These are phyloP conservation scores for Penicillium sclerotiorum DNA, from an alignment of 2,329 filamentous ascomycete genomes.

Conservation along the genomic window DNA sequence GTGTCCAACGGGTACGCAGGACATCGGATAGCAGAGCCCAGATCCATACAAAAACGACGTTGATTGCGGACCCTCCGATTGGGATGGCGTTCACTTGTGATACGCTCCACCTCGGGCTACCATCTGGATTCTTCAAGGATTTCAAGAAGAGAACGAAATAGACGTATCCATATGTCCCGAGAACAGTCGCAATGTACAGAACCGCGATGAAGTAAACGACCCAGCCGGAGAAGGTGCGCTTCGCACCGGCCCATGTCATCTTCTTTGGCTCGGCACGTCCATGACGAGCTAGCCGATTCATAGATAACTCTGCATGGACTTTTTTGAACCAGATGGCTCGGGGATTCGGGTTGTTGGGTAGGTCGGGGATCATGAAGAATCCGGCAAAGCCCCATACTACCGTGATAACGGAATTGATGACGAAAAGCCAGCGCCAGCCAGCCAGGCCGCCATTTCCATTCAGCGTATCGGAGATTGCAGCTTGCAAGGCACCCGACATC, in stretches of 20 bases:
- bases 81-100: constrained; percentile 54
- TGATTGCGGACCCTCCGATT: constrained; percentile 52
- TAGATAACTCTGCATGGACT: constrained; percentile 46
- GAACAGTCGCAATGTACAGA: constrained; percentile 50
- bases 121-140: constrained; percentile 38
- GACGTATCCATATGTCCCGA: constrained; percentile 51
- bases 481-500: constrained; percentile 35
- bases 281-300: constrained; percentile 48
- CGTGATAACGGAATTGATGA: constrained; percentile 43
- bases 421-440: constrained; percentile 43
- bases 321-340: constrained; percentile 47
- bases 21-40: constrained; percentile 58
- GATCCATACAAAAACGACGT: constrained; percentile 56
- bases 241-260: constrained; percentile 49
- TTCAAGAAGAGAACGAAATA: constrained; percentile 30
- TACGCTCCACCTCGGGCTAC: constrained; percentile 45
- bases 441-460: constrained; percentile 32
- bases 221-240: constrained; percentile 50
- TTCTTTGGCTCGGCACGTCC: constrained; percentile 50
- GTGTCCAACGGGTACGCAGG: constrained; percentile 53
- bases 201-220: constrained; percentile 51
- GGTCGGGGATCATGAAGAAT: constrained; percentile 43
- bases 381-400: constrained; percentile 39
- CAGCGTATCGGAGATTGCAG: constrained; percentile 35
- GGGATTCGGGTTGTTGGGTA: constrained; percentile 37